Base-by-base conservation (phyloP, 2,329 filamentous ascomycete species). In the Claviceps sorghi region DNA sequence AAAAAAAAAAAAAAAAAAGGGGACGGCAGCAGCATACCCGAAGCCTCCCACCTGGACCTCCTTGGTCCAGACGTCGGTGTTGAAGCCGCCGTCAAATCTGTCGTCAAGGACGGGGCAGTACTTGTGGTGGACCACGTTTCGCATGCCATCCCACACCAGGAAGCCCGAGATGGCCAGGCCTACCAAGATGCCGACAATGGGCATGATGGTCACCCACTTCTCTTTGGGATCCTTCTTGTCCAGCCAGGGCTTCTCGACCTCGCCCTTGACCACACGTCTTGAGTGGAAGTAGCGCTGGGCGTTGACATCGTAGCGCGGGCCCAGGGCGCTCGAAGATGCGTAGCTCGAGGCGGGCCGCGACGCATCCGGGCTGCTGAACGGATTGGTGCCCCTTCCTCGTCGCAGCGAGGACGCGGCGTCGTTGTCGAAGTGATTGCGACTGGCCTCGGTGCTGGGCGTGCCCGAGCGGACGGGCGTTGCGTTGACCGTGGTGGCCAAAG, bases 151-250 rank as follows among this genome's bases (percentile, higher is more conserved):
- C 75, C 82, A 93, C 48, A 93, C 72, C 45, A 93, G 68, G 60
- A 90, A 79, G 1, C 75, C 86, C 1, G 83, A 79, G 42, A 90
- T 69, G 2, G 65, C 77, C 38, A 91, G 64, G 15, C 88, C 88
- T 15, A 89, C 55, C 3, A 82, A 48, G 49, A 93, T 78, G 47
- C 86, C 87, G 26, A 88, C 64, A 43, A 89, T 63, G 2, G 87
- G 87, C 53, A 94, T 77, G 56, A 91, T 88, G 2, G 83, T 89
- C 9, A 88, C 82, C 87, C 87, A 93, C 71, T 88, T 93, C 73
- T 91, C 85, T 65, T 82, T 84, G 13, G 84, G 82, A 58, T 90
- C 83, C 53, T 73, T 80, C 63, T 82, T 83, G n/a, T 77, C 68
- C 41, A 84, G 68, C 88, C 88, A 93, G 13, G 87, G 84, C 69